Conservation (phyloP, 805 yeast species). For the Candida coquimbonensis region DNA sequence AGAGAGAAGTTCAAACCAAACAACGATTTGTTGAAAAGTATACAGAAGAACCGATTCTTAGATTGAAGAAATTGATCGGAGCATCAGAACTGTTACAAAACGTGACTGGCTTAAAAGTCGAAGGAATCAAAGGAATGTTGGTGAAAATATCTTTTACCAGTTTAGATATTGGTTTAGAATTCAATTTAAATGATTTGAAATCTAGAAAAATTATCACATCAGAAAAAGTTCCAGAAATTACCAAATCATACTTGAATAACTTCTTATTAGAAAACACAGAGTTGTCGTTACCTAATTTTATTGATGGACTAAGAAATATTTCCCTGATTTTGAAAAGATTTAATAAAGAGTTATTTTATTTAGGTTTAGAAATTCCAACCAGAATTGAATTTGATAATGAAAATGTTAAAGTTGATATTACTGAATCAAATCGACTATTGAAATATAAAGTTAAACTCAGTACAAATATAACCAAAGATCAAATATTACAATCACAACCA, state of each 20-base stretch:
- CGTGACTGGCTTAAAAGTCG: conserved; percentile 11
- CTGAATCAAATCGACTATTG: conserved; percentile 12
- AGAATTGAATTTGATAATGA: conserved; percentile 3
- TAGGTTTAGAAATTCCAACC: conserved; percentile 13
- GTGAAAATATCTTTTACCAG: conserved; percentile 5
- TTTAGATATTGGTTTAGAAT: conserved; percentile 5
- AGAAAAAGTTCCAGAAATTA: conserved; percentile 2
- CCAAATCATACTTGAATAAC: conserved; percentile 6
- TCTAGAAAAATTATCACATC: conserved; percentile 6
- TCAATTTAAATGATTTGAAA: conserved; percentile 7
- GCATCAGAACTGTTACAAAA: conserved; percentile 10
- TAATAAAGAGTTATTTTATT: conserved; percentile 13
- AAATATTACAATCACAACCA: conserved; percentile 3
- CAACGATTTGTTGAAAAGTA: conserved; percentile 11
- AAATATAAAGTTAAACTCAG: conserved; percentile 14
- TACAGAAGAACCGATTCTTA: conserved; percentile 15
- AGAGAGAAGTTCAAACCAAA: conserved; percentile 13
- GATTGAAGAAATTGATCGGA: conserved; percentile 8
- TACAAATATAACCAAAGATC: conserved; percentile 8
- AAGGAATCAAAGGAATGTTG: conserved; percentile 6
- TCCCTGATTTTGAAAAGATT: conserved; percentile 2
- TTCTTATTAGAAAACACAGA: neutral
- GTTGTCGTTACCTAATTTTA: neutral
- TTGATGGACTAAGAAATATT: conserved; percentile 5
- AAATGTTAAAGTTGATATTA: conserved; percentile 7